Base-by-base conservation (phyloP, 2,329 filamentous ascomycete species). In the Xenoacremonium recifei region DNA sequence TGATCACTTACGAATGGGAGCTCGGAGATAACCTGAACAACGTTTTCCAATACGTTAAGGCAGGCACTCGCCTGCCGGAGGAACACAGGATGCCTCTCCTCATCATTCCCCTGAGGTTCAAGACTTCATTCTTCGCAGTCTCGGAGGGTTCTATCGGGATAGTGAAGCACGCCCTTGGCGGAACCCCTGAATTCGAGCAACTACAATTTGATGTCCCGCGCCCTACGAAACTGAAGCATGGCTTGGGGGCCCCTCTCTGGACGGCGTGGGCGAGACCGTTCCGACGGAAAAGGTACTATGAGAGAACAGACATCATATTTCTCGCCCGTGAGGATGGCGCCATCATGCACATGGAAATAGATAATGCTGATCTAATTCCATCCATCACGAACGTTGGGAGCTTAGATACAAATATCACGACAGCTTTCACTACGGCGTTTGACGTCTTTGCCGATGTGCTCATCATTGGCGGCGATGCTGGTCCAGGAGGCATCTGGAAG, bases 271-370 rank as follows among this genome's bases (percentile, higher is more conserved):
- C 89, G 20, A 80, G 88, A 45, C 87, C 90, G 2, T 77, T 81
- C 45, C 82, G 92, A 6, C 76, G 82, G 18, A 76, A 76, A 45
- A 66, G 71, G 11, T 85, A 84, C 51, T 77, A 78, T 39, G 69
- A 77, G 40, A 75, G 71, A 15, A 81, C 83, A 25, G 93, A 97
- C 58, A 82, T 85, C 45, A 82, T 97, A 36, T 96, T 93, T 58
- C 70, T 99, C 13, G 87, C 86, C 10, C 82, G 91, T 40, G 92
- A 97, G 66, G 92, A 97, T 59, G 93, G 93, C 3, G 71, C 84
- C 36, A 76, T 96, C 9, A 78, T 84, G 40, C 87, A 85, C 50
- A 66, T 92, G 4, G 83, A 89, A 51, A 80, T 89, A 44, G 77
- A 79, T 32, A 74, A 75, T 5, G 71, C 70, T 48, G 77, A 74